Conservation (phyloP, 1,139 yeast species). For the Debaryomyces sp. region DNA sequence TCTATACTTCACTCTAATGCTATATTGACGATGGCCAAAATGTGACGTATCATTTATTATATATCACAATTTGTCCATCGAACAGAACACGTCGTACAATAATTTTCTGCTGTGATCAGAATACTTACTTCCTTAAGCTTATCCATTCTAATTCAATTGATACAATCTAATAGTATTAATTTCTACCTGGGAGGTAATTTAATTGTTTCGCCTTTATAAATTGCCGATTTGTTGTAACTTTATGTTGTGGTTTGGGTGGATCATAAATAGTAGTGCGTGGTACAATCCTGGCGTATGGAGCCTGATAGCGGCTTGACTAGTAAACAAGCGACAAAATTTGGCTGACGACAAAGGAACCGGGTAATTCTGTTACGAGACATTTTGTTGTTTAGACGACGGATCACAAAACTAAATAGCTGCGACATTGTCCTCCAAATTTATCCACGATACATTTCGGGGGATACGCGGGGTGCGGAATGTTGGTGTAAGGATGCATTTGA, state of each 20-base stretch:
- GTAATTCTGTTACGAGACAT: neutral
- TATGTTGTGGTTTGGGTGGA: slow-evolving; percentile 3
- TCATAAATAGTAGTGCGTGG: slow-evolving; percentile 1
- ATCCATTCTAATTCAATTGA: slow-evolving; percentile 34
- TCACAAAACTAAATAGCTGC: neutral
- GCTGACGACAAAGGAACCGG: slow-evolving; percentile 1
- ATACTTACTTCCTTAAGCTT: slow-evolving; percentile 55
- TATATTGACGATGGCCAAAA: neutral
- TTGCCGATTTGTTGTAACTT: slow-evolving; percentile 1
- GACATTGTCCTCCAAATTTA: neutral
- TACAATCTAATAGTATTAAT: neutral
- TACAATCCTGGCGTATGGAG: neutral
- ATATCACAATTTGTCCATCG: slow-evolving; percentile 1
- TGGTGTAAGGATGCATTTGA: neutral
- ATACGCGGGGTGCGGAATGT: neutral
- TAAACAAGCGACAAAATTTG: neutral
- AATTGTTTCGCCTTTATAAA: neutral
- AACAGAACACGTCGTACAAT: neutral
- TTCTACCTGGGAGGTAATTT: neutral
- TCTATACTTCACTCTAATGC: neutral
- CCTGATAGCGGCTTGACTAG: neutral
- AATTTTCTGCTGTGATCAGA: neutral
- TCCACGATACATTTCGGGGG: neutral
- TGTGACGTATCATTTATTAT: neutral
- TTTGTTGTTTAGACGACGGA: neutral